Percentiles rank a stretch among this genome's conserved stretches.
Evolutionary conservation across 139 green algal species (phyloP).

Genomic region (Coelastrella sp.): DNA sequence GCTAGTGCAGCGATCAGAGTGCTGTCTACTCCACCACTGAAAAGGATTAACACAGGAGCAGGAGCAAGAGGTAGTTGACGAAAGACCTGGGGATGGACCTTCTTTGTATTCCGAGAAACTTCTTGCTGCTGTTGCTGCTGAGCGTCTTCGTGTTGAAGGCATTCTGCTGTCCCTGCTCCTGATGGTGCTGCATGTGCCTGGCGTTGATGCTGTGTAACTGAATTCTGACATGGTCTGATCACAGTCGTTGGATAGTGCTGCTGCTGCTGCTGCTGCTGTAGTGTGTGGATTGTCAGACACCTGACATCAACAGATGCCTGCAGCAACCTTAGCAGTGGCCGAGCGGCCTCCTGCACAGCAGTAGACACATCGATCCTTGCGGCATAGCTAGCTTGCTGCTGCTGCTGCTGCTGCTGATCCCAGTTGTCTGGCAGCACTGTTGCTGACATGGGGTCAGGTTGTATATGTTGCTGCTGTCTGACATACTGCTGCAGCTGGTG

Average conservation of each 20-base stretch:
- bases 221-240: too few species aligned
- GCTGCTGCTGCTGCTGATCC: neutral
- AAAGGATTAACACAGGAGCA: conserved; percentile 83
- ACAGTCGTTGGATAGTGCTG: neutral
- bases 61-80: conserved; percentile 28
- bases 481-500: conserved; percentile 31
- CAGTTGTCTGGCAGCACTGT: too few species aligned
- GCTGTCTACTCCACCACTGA: conserved; percentile 92
- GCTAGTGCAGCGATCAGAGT: conserved; percentile 85
- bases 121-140: conserved; percentile 24
- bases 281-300: conserved; percentile 57
- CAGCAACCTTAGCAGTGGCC: conserved; percentile 53
- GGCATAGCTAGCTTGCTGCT: too few species aligned
- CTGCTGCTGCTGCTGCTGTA: conserved; percentile 22
- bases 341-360: conserved; percentile 11
- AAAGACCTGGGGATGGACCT: too few species aligned
- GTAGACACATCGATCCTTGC: neutral
- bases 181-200: neutral
- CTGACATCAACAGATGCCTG: conserved; percentile 58
- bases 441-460: neutral
- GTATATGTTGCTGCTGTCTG: neutral
- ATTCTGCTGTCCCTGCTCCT: neutral
- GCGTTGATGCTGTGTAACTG: neutral
- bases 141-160: neutral
- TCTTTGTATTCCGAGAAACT: neutral